These are phyloP conservation scores for Myxozyma geophila DNA, from an alignment of 805 yeast species.

Conservation along the genomic window DNA sequence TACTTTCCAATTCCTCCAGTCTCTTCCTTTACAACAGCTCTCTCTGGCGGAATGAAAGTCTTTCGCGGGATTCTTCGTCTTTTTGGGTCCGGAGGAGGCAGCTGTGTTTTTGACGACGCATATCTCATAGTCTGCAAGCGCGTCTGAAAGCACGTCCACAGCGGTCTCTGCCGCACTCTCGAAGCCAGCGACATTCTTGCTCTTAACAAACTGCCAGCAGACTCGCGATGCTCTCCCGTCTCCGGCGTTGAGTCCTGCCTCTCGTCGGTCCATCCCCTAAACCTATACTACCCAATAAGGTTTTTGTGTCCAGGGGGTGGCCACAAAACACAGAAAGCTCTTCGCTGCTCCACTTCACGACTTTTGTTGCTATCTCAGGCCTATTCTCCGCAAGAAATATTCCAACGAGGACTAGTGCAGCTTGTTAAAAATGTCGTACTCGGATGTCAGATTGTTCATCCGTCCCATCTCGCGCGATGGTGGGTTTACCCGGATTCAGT, in stretches of 20 bases:
- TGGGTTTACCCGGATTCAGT: constrained; percentile 8
- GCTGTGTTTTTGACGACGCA: constrained; percentile 16
- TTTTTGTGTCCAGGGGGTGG: not conserved
- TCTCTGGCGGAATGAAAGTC: not conserved
- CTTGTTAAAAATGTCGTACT: constrained; percentile 26
- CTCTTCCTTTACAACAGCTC: not conserved
- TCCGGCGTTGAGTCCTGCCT: not conserved
- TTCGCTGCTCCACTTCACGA: not conserved
- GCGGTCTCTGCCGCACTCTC: not conserved
- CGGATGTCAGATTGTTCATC: constrained; percentile 35
- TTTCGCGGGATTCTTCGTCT: constrained; percentile 6
- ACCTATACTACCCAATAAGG: not conserved
- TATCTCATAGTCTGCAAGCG: not conserved
- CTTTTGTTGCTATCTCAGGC: no score
- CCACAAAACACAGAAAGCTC: not conserved
- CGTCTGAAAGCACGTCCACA: not conserved
- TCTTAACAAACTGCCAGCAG: not conserved
- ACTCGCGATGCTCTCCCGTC: not conserved
- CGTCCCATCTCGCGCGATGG: constrained; percentile 38
- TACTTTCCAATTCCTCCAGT: constrained; percentile 4
- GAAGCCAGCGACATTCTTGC: not conserved
- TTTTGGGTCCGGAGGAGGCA: constrained; percentile 26
- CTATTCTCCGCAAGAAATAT: not conserved
- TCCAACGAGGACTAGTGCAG: not conserved
- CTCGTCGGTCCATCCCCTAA: not conserved